phyloP scores from a whole-genome alignment of 768 basidiomycete genomes.

The Mycena rosella region DNA sequence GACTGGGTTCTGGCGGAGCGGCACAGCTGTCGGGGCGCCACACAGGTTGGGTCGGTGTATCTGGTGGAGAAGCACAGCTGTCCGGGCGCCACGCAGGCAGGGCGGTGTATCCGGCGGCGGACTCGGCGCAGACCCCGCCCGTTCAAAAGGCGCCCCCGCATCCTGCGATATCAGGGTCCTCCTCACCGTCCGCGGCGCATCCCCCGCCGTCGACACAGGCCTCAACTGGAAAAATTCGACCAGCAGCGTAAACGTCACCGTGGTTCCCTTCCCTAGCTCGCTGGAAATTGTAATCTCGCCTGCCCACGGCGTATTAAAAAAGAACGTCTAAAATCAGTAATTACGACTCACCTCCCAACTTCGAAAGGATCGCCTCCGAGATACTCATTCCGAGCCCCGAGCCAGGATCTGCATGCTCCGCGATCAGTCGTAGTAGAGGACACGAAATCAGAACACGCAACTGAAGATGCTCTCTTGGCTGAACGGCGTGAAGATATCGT shows the following conservation, averaged over 20 bases:
- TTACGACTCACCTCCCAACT: constrained; percentile 8
- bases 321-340: neutral
- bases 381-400: constrained; percentile 28
- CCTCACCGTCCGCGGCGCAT: neutral
- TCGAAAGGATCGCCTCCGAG: constrained; percentile 10
- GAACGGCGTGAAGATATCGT: constrained; percentile 22
- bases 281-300: constrained; percentile 11
- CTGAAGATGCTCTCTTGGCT: constrained; percentile 18
- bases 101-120: neutral
- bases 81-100: too few species aligned
- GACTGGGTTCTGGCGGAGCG: neutral
- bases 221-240: constrained; percentile 8
- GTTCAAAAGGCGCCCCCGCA: neutral
- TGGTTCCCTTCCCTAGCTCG: constrained; percentile 19
- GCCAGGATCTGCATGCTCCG: constrained; percentile 3
- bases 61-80: neutral
- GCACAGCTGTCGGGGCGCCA: neutral
- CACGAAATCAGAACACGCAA: neutral
- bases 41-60: neutral
- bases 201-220: neutral
- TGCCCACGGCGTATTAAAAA: neutral
- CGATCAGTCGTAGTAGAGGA: neutral
- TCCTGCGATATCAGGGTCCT: constrained; percentile 14
- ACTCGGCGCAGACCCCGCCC: neutral
- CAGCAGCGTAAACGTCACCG: constrained; percentile 9